Percentiles rank a stretch among this genome's conserved stretches.
phyloP scores from a whole-genome alignment of 805 yeast species.

The Maudiozyma bulderi region DNA sequence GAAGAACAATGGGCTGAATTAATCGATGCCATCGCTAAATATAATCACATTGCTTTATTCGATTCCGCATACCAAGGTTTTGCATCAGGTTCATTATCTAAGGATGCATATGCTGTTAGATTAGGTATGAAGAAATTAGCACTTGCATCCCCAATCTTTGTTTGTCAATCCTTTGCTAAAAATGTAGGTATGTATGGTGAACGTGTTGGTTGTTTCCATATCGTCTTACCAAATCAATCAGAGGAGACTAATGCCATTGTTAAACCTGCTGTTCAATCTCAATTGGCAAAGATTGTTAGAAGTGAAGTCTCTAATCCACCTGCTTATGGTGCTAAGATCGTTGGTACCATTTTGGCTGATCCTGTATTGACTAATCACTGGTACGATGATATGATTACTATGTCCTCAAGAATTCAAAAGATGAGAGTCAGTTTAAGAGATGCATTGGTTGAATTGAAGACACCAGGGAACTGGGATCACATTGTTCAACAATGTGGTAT shows the following conservation, averaged over 20 bases:
- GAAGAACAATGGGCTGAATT: conserved; percentile 71
- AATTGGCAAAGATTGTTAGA: conserved; percentile 65
- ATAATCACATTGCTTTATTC: conserved; percentile 70
- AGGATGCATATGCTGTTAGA: conserved; percentile 72
- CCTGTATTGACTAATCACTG: conserved; percentile 67
- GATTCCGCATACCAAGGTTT: conserved; percentile 98
- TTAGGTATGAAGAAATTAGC: conserved; percentile 42
- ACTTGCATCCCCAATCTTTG: conserved; percentile 48
- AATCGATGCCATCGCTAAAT: conserved; percentile 47
- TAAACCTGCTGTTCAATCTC: conserved; percentile 56
- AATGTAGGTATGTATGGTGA: conserved; percentile 97
- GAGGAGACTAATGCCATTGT: conserved; percentile 31
- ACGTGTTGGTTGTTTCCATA: conserved; percentile 88
- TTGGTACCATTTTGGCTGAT: conserved; percentile 58
- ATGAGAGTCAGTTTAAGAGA: conserved; percentile 68
- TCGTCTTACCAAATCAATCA: conserved; percentile 41
- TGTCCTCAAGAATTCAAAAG: conserved; percentile 72
- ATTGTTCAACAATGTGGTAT: conserved; percentile 86
- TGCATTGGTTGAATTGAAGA: conserved; percentile 48
- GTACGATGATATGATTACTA: conserved; percentile 72
- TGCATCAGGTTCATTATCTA: conserved; percentile 76
- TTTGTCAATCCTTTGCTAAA: conserved; percentile 94
- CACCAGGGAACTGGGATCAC: conserved; percentile 93
- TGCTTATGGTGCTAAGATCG: conserved; percentile 90
- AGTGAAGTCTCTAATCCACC: conserved; percentile 92